Evolutionary conservation across 1,284 basidiomycete genomes (phyloP), one percentile per base, ranked within the genome.

Genomic region (Mycena sp.): DNA sequence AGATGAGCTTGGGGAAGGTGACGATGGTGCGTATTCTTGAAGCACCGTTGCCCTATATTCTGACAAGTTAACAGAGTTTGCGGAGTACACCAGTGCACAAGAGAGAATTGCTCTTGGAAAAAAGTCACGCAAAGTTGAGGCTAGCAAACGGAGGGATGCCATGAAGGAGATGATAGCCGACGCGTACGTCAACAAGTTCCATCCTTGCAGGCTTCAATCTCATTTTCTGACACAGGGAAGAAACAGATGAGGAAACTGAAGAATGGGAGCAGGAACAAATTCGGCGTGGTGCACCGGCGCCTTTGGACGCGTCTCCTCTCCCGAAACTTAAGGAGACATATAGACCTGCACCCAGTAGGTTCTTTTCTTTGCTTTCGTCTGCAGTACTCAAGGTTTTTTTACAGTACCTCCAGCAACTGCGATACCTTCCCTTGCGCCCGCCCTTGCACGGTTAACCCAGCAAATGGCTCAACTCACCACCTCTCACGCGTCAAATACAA

Each of bases 241-340:
- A 92, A 64, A 87, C 92, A 63, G 94, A 95, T 57, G 96, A 98
- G 72, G 96, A 98, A 77, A 89, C 90, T 1, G 80, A 85, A 21
- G 92, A 95, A 78, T 98, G 96, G 96, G 95, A 98, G 73, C 85
- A 87, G 68, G 93, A 93, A 55, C 95, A 98, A 74, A 82, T 94
- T 14, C 86, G 90, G 29, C 83, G 95, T 65, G 93, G 92, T 7
- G 94, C 89, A 4, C 84, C 83, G 58, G 69, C 72, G 23, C 70
- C 77, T 21, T 68, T 71, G 5, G 78, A 80, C 6, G 54, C 71
- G 38, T 65, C 73, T 59, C 53, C 77, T 66, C 62, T 73, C 21
- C 61, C 72, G 17, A 74, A 77, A 61, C 70, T 71, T 29, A 88
- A 89, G 66, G 80, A 83, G 52, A 80, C 83, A 3, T 96, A 97